These are phyloP conservation scores for Ophiocordyceps polyrhachis-furcata DNA, from an alignment of 2,329 filamentous ascomycete genomes.

Conservation along the genomic window DNA sequence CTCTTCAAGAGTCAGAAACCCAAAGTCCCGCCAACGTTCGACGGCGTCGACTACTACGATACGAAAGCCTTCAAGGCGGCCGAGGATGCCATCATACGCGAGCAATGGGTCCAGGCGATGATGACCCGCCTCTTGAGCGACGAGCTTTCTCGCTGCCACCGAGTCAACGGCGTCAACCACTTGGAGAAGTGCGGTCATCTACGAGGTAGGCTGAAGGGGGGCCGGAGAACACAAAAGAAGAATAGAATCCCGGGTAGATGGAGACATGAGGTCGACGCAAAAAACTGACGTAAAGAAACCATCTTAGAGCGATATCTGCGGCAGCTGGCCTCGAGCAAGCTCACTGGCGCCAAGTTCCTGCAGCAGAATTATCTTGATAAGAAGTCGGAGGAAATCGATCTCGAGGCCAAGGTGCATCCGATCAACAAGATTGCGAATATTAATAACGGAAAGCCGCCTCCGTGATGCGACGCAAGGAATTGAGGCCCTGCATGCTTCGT, in stretches of 20 bases:
- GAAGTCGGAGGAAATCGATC: slow-evolving; percentile 21
- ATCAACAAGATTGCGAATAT: slow-evolving; percentile 20
- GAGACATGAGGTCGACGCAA: background rate
- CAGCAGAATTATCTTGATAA: slow-evolving; percentile 58
- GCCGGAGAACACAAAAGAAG: background rate
- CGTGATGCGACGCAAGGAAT: slow-evolving; percentile 5
- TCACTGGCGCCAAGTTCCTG: slow-evolving; percentile 62
- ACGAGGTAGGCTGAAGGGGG: slow-evolving; percentile 41
- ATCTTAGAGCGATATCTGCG: slow-evolving; percentile 57
- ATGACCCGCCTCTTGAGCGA: slow-evolving; percentile 69
- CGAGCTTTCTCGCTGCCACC: slow-evolving; percentile 75
- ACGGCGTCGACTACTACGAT: slow-evolving; percentile 75
- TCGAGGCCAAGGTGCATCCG: slow-evolving; percentile 19
- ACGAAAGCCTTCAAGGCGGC: slow-evolving; percentile 64
- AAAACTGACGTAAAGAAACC: slow-evolving; percentile 1
- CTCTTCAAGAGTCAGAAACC: slow-evolving; percentile 74
- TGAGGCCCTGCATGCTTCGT: background rate
- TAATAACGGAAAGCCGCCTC: slow-evolving; percentile 15
- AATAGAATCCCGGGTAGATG: too few species aligned
- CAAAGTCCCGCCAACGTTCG: slow-evolving; percentile 63
- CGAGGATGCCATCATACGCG: slow-evolving; percentile 63
- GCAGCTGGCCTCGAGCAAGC: slow-evolving; percentile 55
- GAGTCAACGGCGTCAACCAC: slow-evolving; percentile 69
- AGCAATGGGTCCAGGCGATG: slow-evolving; percentile 83
- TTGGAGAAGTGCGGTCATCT: slow-evolving; percentile 70